phyloP scores from a whole-genome alignment of 2,329 filamentous ascomycete species.

The Aureobasidium sp. region DNA sequence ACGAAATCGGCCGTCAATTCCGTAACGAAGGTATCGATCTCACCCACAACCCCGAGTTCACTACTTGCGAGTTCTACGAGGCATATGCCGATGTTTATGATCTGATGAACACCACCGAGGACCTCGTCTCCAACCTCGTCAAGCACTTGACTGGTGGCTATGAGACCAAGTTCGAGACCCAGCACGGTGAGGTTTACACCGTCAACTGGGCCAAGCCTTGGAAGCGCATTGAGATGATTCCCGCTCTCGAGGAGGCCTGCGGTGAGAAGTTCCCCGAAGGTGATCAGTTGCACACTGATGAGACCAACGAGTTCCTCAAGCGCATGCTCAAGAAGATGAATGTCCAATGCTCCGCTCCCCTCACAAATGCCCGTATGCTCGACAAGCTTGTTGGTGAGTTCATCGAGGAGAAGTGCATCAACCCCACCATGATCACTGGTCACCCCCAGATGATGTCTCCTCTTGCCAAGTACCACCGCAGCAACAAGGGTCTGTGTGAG shows the following conservation, averaged over 20 bases:
- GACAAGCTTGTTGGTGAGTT: conserved; percentile 88
- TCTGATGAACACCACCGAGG: conserved; percentile 83
- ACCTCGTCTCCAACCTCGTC: conserved; percentile 81
- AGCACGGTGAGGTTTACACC: conserved; percentile 74
- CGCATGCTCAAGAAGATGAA: conserved; percentile 78
- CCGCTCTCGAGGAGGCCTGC: conserved; percentile 76
- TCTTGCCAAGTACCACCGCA: conserved; percentile 88
- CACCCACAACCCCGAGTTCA: conserved; percentile 98
- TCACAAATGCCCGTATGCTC: conserved; percentile 92
- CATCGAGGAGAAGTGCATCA: conserved; percentile 88
- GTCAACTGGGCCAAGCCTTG: conserved; percentile 97
- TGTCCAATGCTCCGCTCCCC: conserved; percentile 78
- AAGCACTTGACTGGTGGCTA: conserved; percentile 82
- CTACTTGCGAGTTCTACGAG: conserved; percentile 94
- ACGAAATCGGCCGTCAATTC: conserved; percentile 93
- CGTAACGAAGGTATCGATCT: conserved; percentile 85
- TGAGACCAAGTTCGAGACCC: conserved; percentile 76
- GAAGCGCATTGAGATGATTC: conserved; percentile 93
- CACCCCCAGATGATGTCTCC: conserved; percentile 83
- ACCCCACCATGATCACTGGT: conserved; percentile 85
- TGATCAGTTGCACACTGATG: conserved; percentile 79
- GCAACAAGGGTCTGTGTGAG: conserved; percentile 77
- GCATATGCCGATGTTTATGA: conserved; percentile 81
- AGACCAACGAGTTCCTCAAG: conserved; percentile 83
- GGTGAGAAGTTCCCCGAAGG: conserved; percentile 91